Evolutionary conservation across 2,329 filamentous ascomycete species (phyloP).

Genomic region (Colletotrichum costaricense): DNA sequence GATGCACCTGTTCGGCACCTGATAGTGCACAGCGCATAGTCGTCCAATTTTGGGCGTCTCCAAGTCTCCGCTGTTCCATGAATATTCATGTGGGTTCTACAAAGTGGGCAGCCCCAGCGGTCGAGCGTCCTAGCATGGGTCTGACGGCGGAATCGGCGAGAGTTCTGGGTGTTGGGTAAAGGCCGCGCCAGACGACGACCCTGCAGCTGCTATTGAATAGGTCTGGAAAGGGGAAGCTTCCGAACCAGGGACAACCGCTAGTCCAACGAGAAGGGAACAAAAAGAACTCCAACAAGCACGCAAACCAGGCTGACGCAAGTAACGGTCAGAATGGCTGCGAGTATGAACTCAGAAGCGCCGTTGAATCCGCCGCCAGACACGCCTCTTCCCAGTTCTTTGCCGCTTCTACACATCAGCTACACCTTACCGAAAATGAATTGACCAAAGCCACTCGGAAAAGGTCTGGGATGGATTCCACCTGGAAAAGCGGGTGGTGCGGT

Average conservation of each 20-base stretch:
- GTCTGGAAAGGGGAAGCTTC: slow-evolving; percentile 7
- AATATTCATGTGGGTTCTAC: slow-evolving; percentile 28
- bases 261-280: not conserved
- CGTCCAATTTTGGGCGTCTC: slow-evolving; percentile 15
- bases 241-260: not conserved
- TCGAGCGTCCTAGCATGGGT: slow-evolving; percentile 20
- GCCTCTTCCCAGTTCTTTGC: slow-evolving; percentile 7
- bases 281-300: slow-evolving; percentile 5
- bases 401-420: not conserved
- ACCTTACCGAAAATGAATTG: not conserved
- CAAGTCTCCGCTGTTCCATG: slow-evolving; percentile 22
- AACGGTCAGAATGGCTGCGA: not conserved
- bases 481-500: slow-evolving; percentile 32
- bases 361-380: slow-evolving; percentile 11
- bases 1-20: not conserved
- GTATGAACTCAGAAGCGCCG: slow-evolving; percentile 7
- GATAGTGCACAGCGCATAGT: not conserved
- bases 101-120: slow-evolving; percentile 9
- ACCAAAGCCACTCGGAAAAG: not conserved
- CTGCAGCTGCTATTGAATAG: slow-evolving; percentile 35
- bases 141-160: slow-evolving; percentile 21
- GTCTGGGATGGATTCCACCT: slow-evolving; percentile 18
- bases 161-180: slow-evolving; percentile 3
- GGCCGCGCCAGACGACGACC: slow-evolving; percentile 22
- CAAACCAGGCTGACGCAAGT: not conserved